These are phyloP conservation scores for Avena eriantha DNA, from an alignment of 176 grass and related monocot species.

Conservation along the genomic window DNA sequence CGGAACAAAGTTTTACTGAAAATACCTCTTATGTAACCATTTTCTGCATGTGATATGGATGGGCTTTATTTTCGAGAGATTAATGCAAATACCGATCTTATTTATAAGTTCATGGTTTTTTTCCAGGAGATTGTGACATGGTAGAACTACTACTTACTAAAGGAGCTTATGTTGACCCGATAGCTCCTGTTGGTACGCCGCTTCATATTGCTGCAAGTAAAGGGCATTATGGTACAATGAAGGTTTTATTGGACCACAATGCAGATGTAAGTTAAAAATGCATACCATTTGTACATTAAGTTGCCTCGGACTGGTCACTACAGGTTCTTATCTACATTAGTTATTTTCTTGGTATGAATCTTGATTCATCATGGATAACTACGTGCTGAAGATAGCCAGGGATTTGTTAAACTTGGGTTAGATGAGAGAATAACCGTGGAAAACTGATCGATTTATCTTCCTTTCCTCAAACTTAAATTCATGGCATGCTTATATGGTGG, in stretches of 20 bases:
- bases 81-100: too few species aligned
- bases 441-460: neutral
- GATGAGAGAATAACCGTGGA: neutral
- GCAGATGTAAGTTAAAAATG: conserved; percentile 28
- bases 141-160: conserved; percentile 17
- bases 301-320: neutral
- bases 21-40: too few species aligned
- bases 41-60: too few species aligned
- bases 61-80: too few species aligned
- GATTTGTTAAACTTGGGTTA: neutral
- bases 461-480: neutral
- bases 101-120: neutral
- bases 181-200: conserved; percentile 1
- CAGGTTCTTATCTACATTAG: neutral
- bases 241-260: conserved; percentile 29
- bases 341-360: neutral
- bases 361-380: too few species aligned
- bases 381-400: neutral
- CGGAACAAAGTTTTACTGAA: too few species aligned
- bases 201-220: neutral
- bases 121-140: conserved; percentile 13
- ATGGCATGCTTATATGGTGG: neutral
- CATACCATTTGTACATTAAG: neutral
- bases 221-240: neutral
- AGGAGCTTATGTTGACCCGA: conserved; percentile 26